Conservation (phyloP, 1,284 basidiomycete genomes). For the Ustilago trichophora region DNA sequence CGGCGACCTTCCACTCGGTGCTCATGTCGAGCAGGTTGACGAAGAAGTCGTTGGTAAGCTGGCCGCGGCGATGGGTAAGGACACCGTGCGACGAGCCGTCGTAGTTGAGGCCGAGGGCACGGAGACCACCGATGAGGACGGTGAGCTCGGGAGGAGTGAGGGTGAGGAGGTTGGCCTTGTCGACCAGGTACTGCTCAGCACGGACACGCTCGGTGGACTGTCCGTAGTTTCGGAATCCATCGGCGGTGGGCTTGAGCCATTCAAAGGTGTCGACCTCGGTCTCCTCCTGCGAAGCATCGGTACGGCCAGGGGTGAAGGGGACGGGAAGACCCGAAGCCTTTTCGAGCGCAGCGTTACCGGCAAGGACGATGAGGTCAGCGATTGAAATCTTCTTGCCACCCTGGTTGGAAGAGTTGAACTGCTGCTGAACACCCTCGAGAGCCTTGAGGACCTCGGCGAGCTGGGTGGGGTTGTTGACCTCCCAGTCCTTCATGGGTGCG, state of each 20-base stretch:
- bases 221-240: slow-evolving; percentile 42
- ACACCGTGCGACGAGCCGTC: slow-evolving; percentile 34
- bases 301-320: slow-evolving; percentile 40
- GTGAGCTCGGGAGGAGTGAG: slow-evolving; percentile 35
- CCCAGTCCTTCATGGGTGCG: slow-evolving; percentile 45
- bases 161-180: slow-evolving; percentile 41
- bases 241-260: slow-evolving; percentile 33
- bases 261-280: slow-evolving; percentile 36
- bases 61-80: slow-evolving; percentile 24
- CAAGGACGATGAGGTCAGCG: slow-evolving; percentile 39
- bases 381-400: slow-evolving; percentile 43
- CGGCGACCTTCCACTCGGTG: slow-evolving; percentile 41
- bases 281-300: slow-evolving; percentile 34
- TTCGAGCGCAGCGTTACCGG: slow-evolving; percentile 42
- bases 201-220: slow-evolving; percentile 33
- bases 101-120: slow-evolving; percentile 38
- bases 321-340: slow-evolving; percentile 39
- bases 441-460: slow-evolving; percentile 35
- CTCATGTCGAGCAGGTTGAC: slow-evolving; percentile 46
- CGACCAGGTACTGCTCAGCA: slow-evolving; percentile 37
- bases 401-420: slow-evolving; percentile 39
- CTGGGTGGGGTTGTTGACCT: slow-evolving; percentile 38
- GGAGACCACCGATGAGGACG: slow-evolving; percentile 43
- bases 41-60: slow-evolving; percentile 43
- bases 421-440: slow-evolving; percentile 40